phyloP scores from a whole-genome alignment of 768 basidiomycete genomes.

The Lentinus tigrinus region DNA sequence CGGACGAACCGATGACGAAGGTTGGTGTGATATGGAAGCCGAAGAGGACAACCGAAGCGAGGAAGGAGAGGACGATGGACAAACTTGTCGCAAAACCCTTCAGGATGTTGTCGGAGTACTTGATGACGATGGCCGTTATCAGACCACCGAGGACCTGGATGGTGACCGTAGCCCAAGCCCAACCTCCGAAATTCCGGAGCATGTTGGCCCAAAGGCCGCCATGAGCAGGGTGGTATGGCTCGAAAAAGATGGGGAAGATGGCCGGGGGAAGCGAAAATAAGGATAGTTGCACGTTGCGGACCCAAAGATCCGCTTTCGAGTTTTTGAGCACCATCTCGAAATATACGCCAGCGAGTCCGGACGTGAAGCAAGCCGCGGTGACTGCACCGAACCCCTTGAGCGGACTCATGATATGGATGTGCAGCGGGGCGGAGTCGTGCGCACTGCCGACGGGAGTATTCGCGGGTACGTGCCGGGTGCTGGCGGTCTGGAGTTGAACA shows the following conservation, averaged over 20 bases:
- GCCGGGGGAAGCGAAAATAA: constrained; percentile 91
- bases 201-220: constrained; percentile 32
- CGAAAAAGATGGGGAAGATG: constrained; percentile 71
- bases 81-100: constrained; percentile 98
- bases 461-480: constrained; percentile 24
- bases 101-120: constrained; percentile 92
- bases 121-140: constrained; percentile 93
- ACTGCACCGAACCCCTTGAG: constrained; percentile 84
- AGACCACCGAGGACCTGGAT: constrained; percentile 93
- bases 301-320: constrained; percentile 83
- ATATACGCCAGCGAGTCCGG: constrained; percentile 88
- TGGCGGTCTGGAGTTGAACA: constrained; percentile 83
- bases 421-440: constrained; percentile 56
- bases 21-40: constrained; percentile 83
- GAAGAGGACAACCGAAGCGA: constrained; percentile 89
- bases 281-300: constrained; percentile 86
- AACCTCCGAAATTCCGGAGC: constrained; percentile 85
- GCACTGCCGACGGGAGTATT: constrained; percentile 61
- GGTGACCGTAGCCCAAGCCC: constrained; percentile 93
- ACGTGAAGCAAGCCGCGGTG: constrained; percentile 82
- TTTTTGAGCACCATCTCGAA: constrained; percentile 93
- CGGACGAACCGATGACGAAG: constrained; percentile 82
- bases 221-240: constrained; percentile 29
- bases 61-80: constrained; percentile 92
- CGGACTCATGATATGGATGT: constrained; percentile 77